Percentiles rank a stretch among this genome's conserved stretches.
Conservation (phyloP, 495 filamentous ascomycete species). For the Neurospora sp. region DNA sequence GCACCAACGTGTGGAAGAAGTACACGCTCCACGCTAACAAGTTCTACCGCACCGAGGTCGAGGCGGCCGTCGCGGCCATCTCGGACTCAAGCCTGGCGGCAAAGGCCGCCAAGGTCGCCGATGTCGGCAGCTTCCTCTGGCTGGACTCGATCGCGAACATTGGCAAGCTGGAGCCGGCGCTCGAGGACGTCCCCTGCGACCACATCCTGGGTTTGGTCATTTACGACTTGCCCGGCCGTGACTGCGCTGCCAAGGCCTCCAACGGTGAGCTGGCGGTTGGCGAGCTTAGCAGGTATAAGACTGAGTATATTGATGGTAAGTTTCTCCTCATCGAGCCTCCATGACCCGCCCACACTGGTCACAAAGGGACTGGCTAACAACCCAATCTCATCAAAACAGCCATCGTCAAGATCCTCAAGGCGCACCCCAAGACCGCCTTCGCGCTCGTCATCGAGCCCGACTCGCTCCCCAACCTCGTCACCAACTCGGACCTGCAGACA, state of each 20-base stretch:
- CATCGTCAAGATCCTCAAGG: slow-evolving; percentile 47
- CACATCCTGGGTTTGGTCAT: slow-evolving; percentile 57
- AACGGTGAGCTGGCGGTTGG: slow-evolving; percentile 65
- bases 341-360: no score
- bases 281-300: slow-evolving; percentile 56
- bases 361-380: slow-evolving; percentile 13
- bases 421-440: slow-evolving; percentile 44
- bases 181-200: slow-evolving; percentile 45
- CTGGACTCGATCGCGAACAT: slow-evolving; percentile 54
- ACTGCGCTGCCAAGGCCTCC: slow-evolving; percentile 67
- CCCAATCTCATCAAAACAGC: slow-evolving; percentile 23
- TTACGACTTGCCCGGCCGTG: slow-evolving; percentile 69
- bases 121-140: slow-evolving; percentile 63
- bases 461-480: slow-evolving; percentile 71
- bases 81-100: slow-evolving; percentile 27
- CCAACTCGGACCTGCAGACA: slow-evolving; percentile 53
- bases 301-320: slow-evolving; percentile 56
- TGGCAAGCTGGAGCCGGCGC: slow-evolving; percentile 44
- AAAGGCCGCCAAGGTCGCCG: slow-evolving; percentile 44
- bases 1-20: slow-evolving; percentile 43
- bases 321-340: background rate
- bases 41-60: slow-evolving; percentile 46
- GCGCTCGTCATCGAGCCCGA: slow-evolving; percentile 62
- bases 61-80: slow-evolving; percentile 35
- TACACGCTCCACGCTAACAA: slow-evolving; percentile 48